phyloP scores from a whole-genome alignment of 192 early-diverging fungal genomes.

The Thamnidium elegans region DNA sequence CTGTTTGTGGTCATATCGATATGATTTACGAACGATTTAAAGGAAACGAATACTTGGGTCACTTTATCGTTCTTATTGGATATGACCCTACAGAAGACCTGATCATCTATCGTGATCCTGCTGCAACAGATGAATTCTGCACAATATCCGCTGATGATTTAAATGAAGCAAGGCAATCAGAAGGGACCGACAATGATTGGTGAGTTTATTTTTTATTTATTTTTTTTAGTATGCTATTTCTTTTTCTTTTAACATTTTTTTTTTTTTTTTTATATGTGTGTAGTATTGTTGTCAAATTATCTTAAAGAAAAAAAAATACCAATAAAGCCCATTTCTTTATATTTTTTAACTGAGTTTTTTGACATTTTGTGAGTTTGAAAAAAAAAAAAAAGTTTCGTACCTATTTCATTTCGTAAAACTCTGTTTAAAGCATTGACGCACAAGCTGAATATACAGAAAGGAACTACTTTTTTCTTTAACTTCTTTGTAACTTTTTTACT shows the following conservation, averaged over 20 bases:
- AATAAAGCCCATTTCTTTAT: too few species aligned
- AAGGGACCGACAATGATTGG: constrained; percentile 85
- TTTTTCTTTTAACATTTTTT: background rate
- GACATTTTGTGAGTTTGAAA: too few species aligned
- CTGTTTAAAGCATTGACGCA: too few species aligned
- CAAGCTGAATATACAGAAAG: too few species aligned
- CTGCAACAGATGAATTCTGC: constrained; percentile 68
- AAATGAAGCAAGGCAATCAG: constrained; percentile 63
- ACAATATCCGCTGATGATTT: constrained; percentile 58
- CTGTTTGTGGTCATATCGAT: constrained; percentile 33
- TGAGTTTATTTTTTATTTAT: constrained; percentile 16
- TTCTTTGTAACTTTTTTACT: too few species aligned
- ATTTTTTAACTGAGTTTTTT: too few species aligned
- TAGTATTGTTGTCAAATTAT: constrained; percentile 21
- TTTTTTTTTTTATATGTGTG: background rate
- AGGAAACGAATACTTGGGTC: constrained; percentile 58
- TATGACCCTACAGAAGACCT: constrained; percentile 77
- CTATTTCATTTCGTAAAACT: too few species aligned
- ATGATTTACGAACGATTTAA: constrained; percentile 33
- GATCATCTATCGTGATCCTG: constrained; percentile 87
- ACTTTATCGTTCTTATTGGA: constrained; percentile 84
- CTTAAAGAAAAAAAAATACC: background rate
- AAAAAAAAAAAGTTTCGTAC: too few species aligned
- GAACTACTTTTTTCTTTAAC: too few species aligned
- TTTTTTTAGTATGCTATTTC: constrained; percentile 13